phyloP scores from a whole-genome alignment of 108 stramenopile species.

The Epithemia pelagica region DNA sequence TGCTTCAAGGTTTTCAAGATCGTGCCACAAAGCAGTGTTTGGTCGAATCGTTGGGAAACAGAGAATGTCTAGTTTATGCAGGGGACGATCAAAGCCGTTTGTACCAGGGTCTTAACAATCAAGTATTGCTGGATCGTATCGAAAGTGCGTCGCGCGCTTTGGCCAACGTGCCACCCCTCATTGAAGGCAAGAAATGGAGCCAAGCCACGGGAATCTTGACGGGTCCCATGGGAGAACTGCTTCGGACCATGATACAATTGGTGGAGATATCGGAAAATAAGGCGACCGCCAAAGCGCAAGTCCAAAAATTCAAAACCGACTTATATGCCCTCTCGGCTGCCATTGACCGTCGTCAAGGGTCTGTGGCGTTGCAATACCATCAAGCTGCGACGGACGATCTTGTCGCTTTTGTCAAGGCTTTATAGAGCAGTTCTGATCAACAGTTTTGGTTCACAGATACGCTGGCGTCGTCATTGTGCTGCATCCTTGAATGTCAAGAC shows the following conservation, averaged over 20 bases:
- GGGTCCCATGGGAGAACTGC: slow-evolving; percentile 50
- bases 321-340: slow-evolving; percentile 46
- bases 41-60: slow-evolving; percentile 58
- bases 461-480: no score
- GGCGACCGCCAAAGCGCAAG: slow-evolving; percentile 14
- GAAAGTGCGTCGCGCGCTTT: slow-evolving; percentile 30
- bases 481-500: no score
- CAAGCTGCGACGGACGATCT: slow-evolving; percentile 42
- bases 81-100: slow-evolving; percentile 54
- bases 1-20: slow-evolving; percentile 38
- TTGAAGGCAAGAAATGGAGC: slow-evolving; percentile 58
- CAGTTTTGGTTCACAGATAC: no score
- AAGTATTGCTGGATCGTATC: slow-evolving; percentile 38
- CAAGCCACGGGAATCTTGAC: slow-evolving; percentile 50
- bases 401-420: slow-evolving; percentile 37
- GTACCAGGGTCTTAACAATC: slow-evolving; percentile 47
- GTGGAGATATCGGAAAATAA: slow-evolving; percentile 24
- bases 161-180: slow-evolving; percentile 38
- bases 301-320: slow-evolving; percentile 45
- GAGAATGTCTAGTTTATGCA: slow-evolving; percentile 60
- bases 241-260: slow-evolving; percentile 40
- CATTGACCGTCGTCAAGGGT: slow-evolving; percentile 32
- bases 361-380: slow-evolving; percentile 32
- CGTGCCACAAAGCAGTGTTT: slow-evolving; percentile 56
- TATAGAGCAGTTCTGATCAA: no score